These are phyloP conservation scores for Annulohypoxylon nitens DNA, from an alignment of 495 filamentous ascomycete genomes.

Conservation along the genomic window DNA sequence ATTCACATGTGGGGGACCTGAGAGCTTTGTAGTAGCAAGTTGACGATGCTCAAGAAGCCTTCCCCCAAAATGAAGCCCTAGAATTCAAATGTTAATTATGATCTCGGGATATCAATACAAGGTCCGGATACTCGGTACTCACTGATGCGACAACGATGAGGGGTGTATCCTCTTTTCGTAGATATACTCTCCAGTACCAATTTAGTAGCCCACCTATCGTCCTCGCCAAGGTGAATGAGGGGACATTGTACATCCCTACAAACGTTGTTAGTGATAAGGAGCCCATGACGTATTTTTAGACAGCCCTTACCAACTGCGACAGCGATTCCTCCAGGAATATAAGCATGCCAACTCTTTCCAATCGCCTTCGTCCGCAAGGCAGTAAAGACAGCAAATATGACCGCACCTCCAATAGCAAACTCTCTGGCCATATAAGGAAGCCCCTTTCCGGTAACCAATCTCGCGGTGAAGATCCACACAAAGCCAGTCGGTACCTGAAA, in stretches of 20 bases:
- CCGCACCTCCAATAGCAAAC: conserved; percentile 77
- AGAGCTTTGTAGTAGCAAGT: conserved; percentile 83
- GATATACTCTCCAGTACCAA: conserved; percentile 79
- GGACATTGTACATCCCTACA: conserved; percentile 94
- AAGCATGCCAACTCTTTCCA: conserved; percentile 66
- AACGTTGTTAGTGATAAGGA: conserved; percentile 44
- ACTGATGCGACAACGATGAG: conserved; percentile 70
- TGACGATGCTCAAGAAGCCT: conserved; percentile 92
- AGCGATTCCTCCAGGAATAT: conserved; percentile 92
- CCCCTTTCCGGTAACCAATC: conserved; percentile 93
- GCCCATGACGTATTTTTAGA: not conserved
- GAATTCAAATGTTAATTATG: conserved; percentile 9
- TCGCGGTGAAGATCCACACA: conserved; percentile 96
- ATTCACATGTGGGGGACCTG: conserved; percentile 79
- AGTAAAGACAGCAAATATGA: conserved; percentile 78
- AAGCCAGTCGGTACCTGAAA: conserved; percentile 96
- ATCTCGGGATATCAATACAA: not conserved
- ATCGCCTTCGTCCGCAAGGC: conserved; percentile 70
- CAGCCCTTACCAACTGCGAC: conserved; percentile 80
- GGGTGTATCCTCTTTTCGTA: conserved; percentile 67
- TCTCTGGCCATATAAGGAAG: conserved; percentile 84
- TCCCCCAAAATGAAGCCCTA: conserved; percentile 92
- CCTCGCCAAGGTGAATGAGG: conserved; percentile 92
- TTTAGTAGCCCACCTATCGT: conserved; percentile 85
- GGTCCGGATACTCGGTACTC: conserved; percentile 48